A percentile compares a stretch with the other conserved stretches of the same genome.
Evolutionary conservation across 345 rosid species (phyloP).

Genomic region (Brassica cretica): DNA sequence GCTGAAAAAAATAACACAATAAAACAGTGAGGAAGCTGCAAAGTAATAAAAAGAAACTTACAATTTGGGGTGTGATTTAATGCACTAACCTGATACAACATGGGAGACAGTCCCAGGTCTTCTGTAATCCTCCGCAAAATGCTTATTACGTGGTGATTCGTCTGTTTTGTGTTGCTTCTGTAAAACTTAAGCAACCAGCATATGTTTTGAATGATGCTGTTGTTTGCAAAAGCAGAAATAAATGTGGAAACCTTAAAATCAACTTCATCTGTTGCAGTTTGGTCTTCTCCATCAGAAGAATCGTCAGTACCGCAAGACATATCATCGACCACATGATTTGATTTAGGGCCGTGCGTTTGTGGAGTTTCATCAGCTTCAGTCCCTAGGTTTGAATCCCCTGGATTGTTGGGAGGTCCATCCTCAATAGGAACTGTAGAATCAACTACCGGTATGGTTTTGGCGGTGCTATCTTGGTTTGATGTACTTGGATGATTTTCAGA

Average conservation of each 20-base stretch:
- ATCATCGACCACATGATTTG: constrained; percentile 46
- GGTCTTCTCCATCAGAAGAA: constrained; percentile 72
- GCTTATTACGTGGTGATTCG: constrained; percentile 64
- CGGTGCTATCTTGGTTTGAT: constrained; percentile 40
- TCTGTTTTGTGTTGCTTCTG: constrained; percentile 63
- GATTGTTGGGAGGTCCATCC: constrained; percentile 33
- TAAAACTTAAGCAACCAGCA: constrained; percentile 94
- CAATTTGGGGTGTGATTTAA: background rate
- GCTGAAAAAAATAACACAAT: constrained; percentile 51
- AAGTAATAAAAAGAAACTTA: background rate
- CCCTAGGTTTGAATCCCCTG: constrained; percentile 40
- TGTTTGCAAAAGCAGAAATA: constrained; percentile 76
- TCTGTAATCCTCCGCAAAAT: constrained; percentile 75
- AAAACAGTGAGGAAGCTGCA: constrained; percentile 18
- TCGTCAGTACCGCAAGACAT: constrained; percentile 53
- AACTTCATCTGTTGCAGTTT: constrained; percentile 65
- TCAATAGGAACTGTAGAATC: constrained; percentile 26
- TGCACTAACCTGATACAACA: constrained; percentile 85
- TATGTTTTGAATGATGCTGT: constrained; percentile 72
- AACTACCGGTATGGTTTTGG: constrained; percentile 38
- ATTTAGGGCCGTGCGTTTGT: constrained; percentile 37
- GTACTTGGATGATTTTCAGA: constrained; percentile 42
- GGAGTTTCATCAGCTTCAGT: constrained; percentile 38
- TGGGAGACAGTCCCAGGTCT: constrained; percentile 84
- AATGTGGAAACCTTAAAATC: constrained; percentile 80